Evolutionary conservation across 2,329 filamentous ascomycete species (phyloP).

Genomic region (Fusarium humuli): DNA sequence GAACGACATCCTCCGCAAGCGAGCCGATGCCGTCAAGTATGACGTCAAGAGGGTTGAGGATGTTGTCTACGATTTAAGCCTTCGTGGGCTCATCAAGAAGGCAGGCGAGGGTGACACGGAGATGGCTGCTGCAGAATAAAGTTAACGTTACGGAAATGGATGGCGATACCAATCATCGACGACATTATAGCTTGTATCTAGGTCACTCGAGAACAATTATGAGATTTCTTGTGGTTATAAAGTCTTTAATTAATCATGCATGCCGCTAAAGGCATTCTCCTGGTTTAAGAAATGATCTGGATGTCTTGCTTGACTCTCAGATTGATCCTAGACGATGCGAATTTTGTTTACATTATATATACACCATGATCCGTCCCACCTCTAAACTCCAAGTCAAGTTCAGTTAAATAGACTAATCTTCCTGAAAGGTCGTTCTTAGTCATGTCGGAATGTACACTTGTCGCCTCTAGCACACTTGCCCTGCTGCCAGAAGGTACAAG

Average conservation of each 20-base stretch:
- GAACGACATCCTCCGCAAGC: constrained; percentile 89
- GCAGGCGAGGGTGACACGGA: constrained; percentile 51
- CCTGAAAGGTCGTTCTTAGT: constrained; percentile 50
- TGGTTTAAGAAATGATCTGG: constrained; percentile 12
- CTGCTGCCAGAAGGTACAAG: constrained; percentile 77
- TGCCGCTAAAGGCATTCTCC: constrained; percentile 3
- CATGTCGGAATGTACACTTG: constrained; percentile 79
- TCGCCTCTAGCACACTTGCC: constrained; percentile 79
- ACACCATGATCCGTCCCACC: constrained; percentile 30
- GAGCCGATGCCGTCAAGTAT: constrained; percentile 95
- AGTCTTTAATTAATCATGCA: constrained; percentile 17
- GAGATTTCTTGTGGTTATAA: constrained; percentile 6
- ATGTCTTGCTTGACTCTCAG: neutral
- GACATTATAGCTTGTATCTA: neutral
- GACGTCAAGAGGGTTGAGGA: constrained; percentile 98
- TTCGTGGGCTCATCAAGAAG: constrained; percentile 82
- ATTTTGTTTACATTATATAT: constrained; percentile 44
- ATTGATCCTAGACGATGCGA: constrained; percentile 13
- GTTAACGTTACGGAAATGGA: neutral
- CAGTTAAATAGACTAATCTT: constrained; percentile 16
- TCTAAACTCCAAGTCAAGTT: constrained; percentile 23
- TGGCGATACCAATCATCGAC: neutral
- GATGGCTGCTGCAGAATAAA: constrained; percentile 53
- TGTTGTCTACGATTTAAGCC: constrained; percentile 93
- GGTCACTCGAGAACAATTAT: neutral